phyloP scores from a whole-genome alignment of 2,329 filamentous ascomycete species.

The Aureobasidium sp. region DNA sequence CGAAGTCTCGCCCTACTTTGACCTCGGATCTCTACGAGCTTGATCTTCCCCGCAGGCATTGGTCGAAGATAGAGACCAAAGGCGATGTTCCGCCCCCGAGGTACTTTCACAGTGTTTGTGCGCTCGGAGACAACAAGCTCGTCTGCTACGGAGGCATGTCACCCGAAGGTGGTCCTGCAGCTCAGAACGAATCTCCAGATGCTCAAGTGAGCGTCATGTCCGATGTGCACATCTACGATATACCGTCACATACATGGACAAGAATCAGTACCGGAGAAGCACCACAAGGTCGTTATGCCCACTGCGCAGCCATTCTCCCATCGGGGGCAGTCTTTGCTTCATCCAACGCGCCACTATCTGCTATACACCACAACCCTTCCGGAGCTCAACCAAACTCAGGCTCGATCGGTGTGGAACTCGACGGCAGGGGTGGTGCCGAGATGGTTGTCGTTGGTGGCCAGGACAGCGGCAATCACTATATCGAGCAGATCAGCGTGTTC shows the following conservation, averaged over 20 bases:
- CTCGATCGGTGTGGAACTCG: slow-evolving; percentile 76
- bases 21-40: slow-evolving; percentile 90
- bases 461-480: slow-evolving; percentile 96
- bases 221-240: slow-evolving; percentile 93
- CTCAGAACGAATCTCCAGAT: slow-evolving; percentile 19
- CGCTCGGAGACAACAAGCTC: slow-evolving; percentile 87
- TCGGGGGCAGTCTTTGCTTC: slow-evolving; percentile 84
- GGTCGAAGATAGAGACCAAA: slow-evolving; percentile 76
- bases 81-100: slow-evolving; percentile 84
- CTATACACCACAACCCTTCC: slow-evolving; percentile 81
- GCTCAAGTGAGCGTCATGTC: slow-evolving; percentile 79
- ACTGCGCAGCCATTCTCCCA: slow-evolving; percentile 86
- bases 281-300: slow-evolving; percentile 90
- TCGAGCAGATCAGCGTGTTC: slow-evolving; percentile 97
- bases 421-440: slow-evolving; percentile 85
- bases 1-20: slow-evolving; percentile 71
- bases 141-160: slow-evolving; percentile 99
- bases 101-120: slow-evolving; percentile 96
- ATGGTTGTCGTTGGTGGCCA: slow-evolving; percentile 97
- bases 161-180: slow-evolving; percentile 70
- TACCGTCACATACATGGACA: slow-evolving; percentile 73
- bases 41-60: slow-evolving; percentile 83
- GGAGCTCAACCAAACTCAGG: slow-evolving; percentile 80
- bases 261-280: slow-evolving; percentile 64
- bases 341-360: slow-evolving; percentile 70